Evolutionary conservation across 352 stramenopile genomes (phyloP).

Genomic region (Blastocystis sp.): DNA sequence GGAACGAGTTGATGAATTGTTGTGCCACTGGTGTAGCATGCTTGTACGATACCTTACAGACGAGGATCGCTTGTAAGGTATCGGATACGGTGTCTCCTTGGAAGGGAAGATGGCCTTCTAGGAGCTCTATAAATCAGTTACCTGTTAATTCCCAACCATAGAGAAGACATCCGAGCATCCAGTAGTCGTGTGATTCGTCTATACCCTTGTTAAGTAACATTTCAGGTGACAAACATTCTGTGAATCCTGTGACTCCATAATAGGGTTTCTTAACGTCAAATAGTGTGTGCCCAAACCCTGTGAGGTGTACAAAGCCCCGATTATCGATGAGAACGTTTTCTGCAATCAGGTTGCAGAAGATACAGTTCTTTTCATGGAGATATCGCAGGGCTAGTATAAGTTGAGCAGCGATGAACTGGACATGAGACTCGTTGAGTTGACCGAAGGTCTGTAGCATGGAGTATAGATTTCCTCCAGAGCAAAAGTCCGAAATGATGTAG

Average conservation of each 20-base stretch:
- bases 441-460: not conserved
- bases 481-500: constrained; percentile 32
- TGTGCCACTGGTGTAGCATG: constrained; percentile 5
- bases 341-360: not conserved
- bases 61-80: constrained; percentile 20
- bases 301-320: not conserved
- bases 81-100: constrained; percentile 8
- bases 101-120: constrained; percentile 28
- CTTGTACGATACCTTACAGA: constrained; percentile 37
- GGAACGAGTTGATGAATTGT: constrained; percentile 4
- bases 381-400: not conserved
- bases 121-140: not conserved
- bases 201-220: constrained; percentile 54
- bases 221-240: constrained; percentile 26
- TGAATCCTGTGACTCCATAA: constrained; percentile 28
- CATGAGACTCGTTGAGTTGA: constrained; percentile 9
- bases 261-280: not conserved
- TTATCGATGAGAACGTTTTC: constrained; percentile 45
- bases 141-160: not conserved
- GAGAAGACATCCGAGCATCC: constrained; percentile 39
- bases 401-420: constrained; percentile 7
- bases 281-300: not conserved
- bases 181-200: not conserved
- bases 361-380: not conserved
- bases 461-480: constrained; percentile 18